Base-by-base conservation (phyloP, 2,329 filamentous ascomycete genomes). In the Davidsoniella virescens region DNA sequence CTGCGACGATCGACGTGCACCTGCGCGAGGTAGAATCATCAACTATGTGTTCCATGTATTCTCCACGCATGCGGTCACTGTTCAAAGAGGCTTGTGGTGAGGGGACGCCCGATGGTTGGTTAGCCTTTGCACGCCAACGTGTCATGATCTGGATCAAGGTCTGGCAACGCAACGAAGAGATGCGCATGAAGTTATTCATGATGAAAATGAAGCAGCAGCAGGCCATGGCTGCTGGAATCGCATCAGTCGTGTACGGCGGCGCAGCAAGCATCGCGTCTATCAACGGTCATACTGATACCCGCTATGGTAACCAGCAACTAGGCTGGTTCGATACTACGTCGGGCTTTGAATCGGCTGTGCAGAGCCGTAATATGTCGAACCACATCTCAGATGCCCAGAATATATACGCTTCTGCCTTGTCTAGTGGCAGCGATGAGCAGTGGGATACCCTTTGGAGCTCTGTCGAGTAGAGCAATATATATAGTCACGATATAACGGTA, bases 31-130 rank as follows among this genome's bases (percentile, higher is more conserved):
- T 64, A 9, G 54, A 59, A 10, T 55, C 57, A 0, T 40, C 55
- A 1, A 54, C 59, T 5, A 62, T 64, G 38, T 67, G 65, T 44
- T 61, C 63, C 33, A 57, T 66, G 5, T 66, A 63, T 60, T 64
- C 63, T 2, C 60, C 61, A 0, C 61, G 65, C 4, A 66, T 67
- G 63, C 64, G 65, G n/a, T 55, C 45, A 1, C 58, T 63, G 55
- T 67, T 61, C 58, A 54, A 57, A 2, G 54, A 57, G 8, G 58
- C 49, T 0, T 65, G 62, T 47, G 55, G 52, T 0, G 59, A 58
- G 1, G 61, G 62, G 1, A 44, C 56, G 0, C n/a, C 63, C 1
- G 54, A 54, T 0, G 54, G 58, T n/a, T 63, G 63, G 29, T 55
- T 55, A 1, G 59, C 54, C 0, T 63, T 64, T 33, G 59, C 56